Evolutionary conservation across 2,329 filamentous ascomycete species (phyloP), one percentile per base, ranked within the genome.

Genomic region (Didymellaceae sp.): DNA sequence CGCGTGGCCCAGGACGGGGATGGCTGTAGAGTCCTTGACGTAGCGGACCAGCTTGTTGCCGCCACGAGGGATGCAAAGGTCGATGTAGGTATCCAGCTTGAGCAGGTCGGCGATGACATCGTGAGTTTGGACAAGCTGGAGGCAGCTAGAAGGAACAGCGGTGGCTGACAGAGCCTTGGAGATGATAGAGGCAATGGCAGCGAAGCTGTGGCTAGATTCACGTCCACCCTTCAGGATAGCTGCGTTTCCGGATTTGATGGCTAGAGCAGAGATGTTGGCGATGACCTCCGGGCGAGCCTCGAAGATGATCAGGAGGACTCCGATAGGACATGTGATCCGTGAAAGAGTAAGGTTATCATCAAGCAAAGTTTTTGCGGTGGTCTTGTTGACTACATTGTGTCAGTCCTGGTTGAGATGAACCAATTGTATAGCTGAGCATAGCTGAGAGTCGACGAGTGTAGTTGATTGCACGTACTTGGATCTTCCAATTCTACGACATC

Each of bases 231-330:
- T 99, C 54, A 99, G 80, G 65, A 99, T 97, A 42, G 92, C 94
- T 26, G 94, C 89, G 74, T 99, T 99, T 65, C 91, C 94, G 10
- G 93, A 97, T 74, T 99, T 99, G 75, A 99, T 90, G 28, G 94
- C 92, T 18, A 99, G 81, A 4, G 92, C 90, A 56, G 94, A 91
- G 68, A 99, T 97, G 74, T 99, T 99, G 69, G 93, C 94, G 68
- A 99, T 97, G 59, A 99, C 94, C 76, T 99, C 94, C 6, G 94
- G 94, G 6, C 94, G 88, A 26, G 94, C 94, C 77, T 99, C 94
- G 70, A 99, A 99, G 68, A 99, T 97, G 75, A 99, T 94, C 61
- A 99, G 83, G 32, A 99, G 84, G n/a, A 97, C 92, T 52, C 94
- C 94, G 62, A 99, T 97, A 5, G 94, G 94, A 71, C 91, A 96